Evolutionary conservation across 108 stramenopile genomes (phyloP).

Genomic region (Skeletonema grethae): DNA sequence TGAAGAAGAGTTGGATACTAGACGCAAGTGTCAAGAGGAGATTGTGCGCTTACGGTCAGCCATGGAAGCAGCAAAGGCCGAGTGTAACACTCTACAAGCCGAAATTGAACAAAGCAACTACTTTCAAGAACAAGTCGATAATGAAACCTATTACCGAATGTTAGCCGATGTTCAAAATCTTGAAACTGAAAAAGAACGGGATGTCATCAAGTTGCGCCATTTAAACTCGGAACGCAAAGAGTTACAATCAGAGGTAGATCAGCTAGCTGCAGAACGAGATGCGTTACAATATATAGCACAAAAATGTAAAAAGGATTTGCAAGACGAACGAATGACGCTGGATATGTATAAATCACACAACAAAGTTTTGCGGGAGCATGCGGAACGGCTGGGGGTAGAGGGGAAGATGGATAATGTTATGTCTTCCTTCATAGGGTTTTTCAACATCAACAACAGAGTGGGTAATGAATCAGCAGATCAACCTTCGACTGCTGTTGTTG

Average conservation of each 20-base stretch:
- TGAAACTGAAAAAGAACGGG: constrained; percentile 19
- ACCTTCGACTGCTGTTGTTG: neutral
- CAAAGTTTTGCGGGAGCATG: constrained; percentile 17
- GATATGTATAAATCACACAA: constrained; percentile 24
- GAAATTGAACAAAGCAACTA: constrained; percentile 20
- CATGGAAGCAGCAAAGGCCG: constrained; percentile 9
- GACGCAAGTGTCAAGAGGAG: constrained; percentile 17
- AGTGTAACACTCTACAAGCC: constrained; percentile 6
- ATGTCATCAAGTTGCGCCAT: constrained; percentile 8
- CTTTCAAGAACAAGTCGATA: constrained; percentile 22
- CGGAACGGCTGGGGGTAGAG: constrained; percentile 1
- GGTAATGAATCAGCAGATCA: constrained; percentile 7
- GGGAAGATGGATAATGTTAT: neutral
- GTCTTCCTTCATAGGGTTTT: neutral
- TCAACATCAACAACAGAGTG: neutral
- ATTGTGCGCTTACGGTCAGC: constrained; percentile 3
- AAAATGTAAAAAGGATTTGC: constrained; percentile 2
- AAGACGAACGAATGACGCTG: constrained; percentile 21
- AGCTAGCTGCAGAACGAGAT: constrained; percentile 10
- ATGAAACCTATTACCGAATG: constrained; percentile 23
- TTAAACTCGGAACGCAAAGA: constrained; percentile 15
- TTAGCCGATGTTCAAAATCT: constrained; percentile 24
- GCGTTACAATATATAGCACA: neutral
- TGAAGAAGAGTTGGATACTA: constrained; percentile 11
- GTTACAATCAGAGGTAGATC: constrained; percentile 1